Percentiles rank a stretch among this genome's conserved stretches.
These are phyloP conservation scores for Cryomyces minteri DNA, from an alignment of 495 filamentous ascomycete species.

Conservation along the genomic window DNA sequence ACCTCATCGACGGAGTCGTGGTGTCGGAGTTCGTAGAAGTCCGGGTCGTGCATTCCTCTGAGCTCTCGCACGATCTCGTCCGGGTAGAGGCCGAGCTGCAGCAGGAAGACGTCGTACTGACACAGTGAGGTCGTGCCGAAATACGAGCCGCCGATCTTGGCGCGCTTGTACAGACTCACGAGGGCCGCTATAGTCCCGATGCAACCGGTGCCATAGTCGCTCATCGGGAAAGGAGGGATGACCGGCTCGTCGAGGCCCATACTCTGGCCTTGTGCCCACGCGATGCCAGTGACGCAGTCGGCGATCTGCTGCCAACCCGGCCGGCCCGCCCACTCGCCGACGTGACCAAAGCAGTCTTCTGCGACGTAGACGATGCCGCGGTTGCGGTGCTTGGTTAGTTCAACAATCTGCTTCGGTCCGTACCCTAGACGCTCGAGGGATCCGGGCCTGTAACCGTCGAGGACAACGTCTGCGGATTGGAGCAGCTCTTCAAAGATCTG, in stretches of 20 bases:
- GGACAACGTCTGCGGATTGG: slow-evolving; percentile 14
- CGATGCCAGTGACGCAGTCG: slow-evolving; percentile 38
- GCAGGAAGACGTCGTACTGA: slow-evolving; percentile 53
- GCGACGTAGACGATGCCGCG: slow-evolving; percentile 12
- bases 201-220: slow-evolving; percentile 53
- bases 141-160: slow-evolving; percentile 18
- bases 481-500: slow-evolving; percentile 9
- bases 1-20: slow-evolving; percentile 57
- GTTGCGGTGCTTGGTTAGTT: slow-evolving; percentile 6
- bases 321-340: slow-evolving; percentile 7
- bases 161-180: slow-evolving; percentile 18
- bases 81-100: slow-evolving; percentile 41
- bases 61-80: slow-evolving; percentile 36
- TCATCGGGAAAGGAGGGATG: slow-evolving; percentile 68
- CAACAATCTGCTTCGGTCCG: slow-evolving; percentile 5
- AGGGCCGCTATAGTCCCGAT: slow-evolving; percentile 19
- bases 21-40: slow-evolving; percentile 48
- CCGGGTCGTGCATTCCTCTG: slow-evolving; percentile 29
- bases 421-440: slow-evolving; percentile 11
- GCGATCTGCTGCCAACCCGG: slow-evolving; percentile 15
- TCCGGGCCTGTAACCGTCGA: slow-evolving; percentile 14
- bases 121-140: slow-evolving; percentile 29
- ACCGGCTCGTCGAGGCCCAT: slow-evolving; percentile 54
- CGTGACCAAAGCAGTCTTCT: slow-evolving; percentile 13
- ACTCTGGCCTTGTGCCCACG: slow-evolving; percentile 55